Evolutionary conservation across 805 yeast genomes (phyloP).

Genomic region (Saccharomycopsis selenospora): DNA sequence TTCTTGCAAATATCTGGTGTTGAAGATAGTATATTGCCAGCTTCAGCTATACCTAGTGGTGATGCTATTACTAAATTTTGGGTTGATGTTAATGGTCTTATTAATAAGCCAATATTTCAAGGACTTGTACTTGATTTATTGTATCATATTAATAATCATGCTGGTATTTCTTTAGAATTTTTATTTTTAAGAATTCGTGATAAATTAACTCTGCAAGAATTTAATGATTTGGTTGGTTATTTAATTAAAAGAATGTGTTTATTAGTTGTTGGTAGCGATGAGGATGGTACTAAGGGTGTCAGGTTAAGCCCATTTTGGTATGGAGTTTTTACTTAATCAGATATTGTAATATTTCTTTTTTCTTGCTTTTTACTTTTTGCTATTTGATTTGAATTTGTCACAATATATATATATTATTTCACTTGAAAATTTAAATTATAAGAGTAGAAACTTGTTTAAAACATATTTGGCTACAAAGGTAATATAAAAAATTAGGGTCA

Average conservation of each 20-base stretch:
- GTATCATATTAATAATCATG: not conserved
- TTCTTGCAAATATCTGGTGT: no score
- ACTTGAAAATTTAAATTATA: no score
- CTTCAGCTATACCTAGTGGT: not conserved
- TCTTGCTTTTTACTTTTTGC: conserved; percentile 28
- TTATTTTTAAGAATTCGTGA: not conserved
- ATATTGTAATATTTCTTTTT: no score
- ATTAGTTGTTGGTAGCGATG: not conserved
- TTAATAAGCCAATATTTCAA: not conserved
- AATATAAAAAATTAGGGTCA: no score
- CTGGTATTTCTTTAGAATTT: not conserved
- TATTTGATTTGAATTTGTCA: conserved; percentile 57
- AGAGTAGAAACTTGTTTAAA: no score
- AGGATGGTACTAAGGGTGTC: not conserved
- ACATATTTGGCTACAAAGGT: no score
- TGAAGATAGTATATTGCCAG: not conserved
- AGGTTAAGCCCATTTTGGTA: not conserved
- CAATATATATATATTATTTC: conserved; percentile 85
- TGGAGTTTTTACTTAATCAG: not conserved
- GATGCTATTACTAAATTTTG: not conserved
- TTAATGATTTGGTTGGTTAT: not conserved
- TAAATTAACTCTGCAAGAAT: not conserved
- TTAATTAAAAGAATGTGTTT: not conserved
- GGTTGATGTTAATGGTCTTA: conserved; percentile 2
- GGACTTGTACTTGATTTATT: not conserved